Evolutionary conservation across 768 basidiomycete genomes (phyloP).

Genomic region (Chlorophyllum brunneum): DNA sequence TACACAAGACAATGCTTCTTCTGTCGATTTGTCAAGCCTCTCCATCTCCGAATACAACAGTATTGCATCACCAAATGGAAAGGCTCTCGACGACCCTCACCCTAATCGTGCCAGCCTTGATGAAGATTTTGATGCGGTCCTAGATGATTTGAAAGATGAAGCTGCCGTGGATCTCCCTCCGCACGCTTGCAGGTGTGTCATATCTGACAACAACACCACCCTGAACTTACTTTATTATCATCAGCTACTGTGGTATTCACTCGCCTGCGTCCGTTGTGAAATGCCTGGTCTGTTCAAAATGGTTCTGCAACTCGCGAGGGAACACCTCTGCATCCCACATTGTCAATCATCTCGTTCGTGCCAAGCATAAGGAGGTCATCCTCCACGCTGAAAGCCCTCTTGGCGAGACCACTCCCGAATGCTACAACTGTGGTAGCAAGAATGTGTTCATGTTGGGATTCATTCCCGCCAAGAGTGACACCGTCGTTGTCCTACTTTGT

Average conservation of each 20-base stretch:
- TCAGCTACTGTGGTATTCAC: conserved; percentile 96
- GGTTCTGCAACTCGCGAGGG: conserved; percentile 99
- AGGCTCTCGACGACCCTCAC: conserved; percentile 8
- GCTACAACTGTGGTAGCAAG: conserved; percentile 98
- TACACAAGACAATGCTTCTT: conserved; percentile 54
- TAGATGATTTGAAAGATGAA: conserved; percentile 88
- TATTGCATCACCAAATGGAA: conserved; percentile 25
- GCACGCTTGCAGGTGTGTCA: conserved; percentile 89
- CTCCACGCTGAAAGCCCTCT: conserved; percentile 93
- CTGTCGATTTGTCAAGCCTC: conserved; percentile 64
- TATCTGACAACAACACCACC: conserved; percentile 11
- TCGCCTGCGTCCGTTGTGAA: conserved; percentile 97
- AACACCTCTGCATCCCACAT: conserved; percentile 99
- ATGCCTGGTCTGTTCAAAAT: conserved; percentile 86
- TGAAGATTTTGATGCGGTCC: conserved; percentile 86
- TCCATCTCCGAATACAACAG: conserved; percentile 63
- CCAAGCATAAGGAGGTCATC: conserved; percentile 98
- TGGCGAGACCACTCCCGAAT: conserved; percentile 97
- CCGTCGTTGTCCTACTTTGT: conserved; percentile 95
- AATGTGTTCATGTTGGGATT: conserved; percentile 99
- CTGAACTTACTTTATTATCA: conserved; percentile 12
- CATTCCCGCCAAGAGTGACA: conserved; percentile 98
- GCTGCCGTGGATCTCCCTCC: conserved; percentile 74
- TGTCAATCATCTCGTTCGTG: conserved; percentile 97
- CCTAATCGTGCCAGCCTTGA: conserved; percentile 39